These are phyloP conservation scores for Clonostachys rhizophaga DNA, from an alignment of 2,329 filamentous ascomycete species.

Conservation along the genomic window DNA sequence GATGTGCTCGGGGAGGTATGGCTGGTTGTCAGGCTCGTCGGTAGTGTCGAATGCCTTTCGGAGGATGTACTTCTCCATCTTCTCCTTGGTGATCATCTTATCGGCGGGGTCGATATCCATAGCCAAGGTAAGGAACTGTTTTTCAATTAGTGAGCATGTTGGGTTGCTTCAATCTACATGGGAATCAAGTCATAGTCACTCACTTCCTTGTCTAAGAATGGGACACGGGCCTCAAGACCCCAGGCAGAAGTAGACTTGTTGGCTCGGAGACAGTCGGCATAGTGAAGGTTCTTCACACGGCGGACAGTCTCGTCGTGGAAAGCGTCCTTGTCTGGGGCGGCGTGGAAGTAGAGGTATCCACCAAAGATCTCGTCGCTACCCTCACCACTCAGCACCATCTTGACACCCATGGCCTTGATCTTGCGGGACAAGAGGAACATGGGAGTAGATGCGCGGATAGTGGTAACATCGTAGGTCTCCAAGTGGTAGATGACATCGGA, in stretches of 20 bases:
- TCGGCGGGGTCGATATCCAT: slow-evolving; percentile 95
- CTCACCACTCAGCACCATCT: slow-evolving; percentile 98
- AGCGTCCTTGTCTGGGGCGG: slow-evolving; percentile 82
- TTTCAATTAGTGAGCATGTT: slow-evolving; percentile 9
- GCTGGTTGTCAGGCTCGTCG: slow-evolving; percentile 72
- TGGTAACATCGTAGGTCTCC: slow-evolving; percentile 97
- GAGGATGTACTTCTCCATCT: slow-evolving; percentile 96
- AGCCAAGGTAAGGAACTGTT: slow-evolving; percentile 77
- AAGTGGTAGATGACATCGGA: slow-evolving; percentile 98
- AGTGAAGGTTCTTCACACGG: slow-evolving; percentile 92
- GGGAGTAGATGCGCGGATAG: slow-evolving; percentile 94
- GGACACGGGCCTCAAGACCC: slow-evolving; percentile 96
- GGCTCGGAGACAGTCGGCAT: slow-evolving; percentile 93
- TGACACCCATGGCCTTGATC: slow-evolving; percentile 99
- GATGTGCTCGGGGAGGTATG: slow-evolving; percentile 94
- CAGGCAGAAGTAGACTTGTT: slow-evolving; percentile 99
- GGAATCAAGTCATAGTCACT: slow-evolving; percentile 11
- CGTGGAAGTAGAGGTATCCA: slow-evolving; percentile 98
- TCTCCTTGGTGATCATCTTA: slow-evolving; percentile 90
- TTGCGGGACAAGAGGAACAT: slow-evolving; percentile 98
- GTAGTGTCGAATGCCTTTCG: slow-evolving; percentile 95
- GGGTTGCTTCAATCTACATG: background rate
- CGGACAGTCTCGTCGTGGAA: slow-evolving; percentile 95
- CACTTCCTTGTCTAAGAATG: slow-evolving; percentile 91
- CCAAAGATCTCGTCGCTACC: slow-evolving; percentile 98